A percentile compares a stretch with the other conserved stretches of the same genome.
phyloP scores from a whole-genome alignment of 2,329 filamentous ascomycete species.

The Emericellopsis atlantica region DNA sequence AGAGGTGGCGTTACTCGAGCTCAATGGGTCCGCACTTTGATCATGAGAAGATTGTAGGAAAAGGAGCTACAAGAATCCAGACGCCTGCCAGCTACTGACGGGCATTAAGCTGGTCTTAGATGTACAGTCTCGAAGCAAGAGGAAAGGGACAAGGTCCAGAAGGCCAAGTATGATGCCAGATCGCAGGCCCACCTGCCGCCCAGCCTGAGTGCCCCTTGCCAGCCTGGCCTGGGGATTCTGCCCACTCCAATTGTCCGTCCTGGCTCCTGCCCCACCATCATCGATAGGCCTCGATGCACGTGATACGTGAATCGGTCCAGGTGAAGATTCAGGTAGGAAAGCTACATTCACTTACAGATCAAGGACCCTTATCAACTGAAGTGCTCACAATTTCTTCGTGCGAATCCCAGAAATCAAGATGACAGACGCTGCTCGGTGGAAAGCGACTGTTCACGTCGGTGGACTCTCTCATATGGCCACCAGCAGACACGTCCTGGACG shows the following conservation, averaged over 20 bases:
- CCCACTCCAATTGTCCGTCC: neutral
- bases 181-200: slow-evolving; percentile 22
- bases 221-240: neutral
- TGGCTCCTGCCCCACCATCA: neutral
- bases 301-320: neutral
- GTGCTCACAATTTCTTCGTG: neutral
- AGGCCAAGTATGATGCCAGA: slow-evolving; percentile 27
- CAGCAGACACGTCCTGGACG: slow-evolving; percentile 64
- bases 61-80: too few species aligned
- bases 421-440: slow-evolving; percentile 74
- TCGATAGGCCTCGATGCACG: neutral
- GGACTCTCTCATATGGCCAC: slow-evolving; percentile 75
- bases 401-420: slow-evolving; percentile 28
- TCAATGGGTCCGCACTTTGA: neutral
- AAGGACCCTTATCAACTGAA: neutral
- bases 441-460: slow-evolving; percentile 85
- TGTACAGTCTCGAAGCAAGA: slow-evolving; percentile 8
- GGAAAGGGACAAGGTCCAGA: slow-evolving; percentile 3
- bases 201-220: slow-evolving; percentile 12
- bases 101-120: slow-evolving; percentile 7
- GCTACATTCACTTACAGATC: neutral
- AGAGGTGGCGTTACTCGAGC: neutral
- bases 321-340: neutral
- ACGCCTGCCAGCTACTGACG: slow-evolving; percentile 7
- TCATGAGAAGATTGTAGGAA: neutral